These are phyloP conservation scores for Hsuehochloa calcarea DNA, from an alignment of 176 grass and related monocot genomes.

Conservation along the genomic window DNA sequence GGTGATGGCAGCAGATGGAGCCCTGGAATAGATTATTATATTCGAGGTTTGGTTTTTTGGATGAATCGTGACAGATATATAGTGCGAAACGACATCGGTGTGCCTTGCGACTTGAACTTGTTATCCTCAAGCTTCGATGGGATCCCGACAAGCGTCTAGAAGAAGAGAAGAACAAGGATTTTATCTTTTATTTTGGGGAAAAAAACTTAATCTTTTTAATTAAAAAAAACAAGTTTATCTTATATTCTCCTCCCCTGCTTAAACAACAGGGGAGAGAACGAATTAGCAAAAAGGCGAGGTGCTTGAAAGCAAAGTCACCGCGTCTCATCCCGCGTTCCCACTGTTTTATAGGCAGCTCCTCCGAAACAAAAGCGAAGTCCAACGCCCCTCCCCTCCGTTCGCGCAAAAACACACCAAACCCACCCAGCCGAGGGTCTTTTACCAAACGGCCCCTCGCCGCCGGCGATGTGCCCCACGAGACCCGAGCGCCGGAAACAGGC, in stretches of 20 bases:
- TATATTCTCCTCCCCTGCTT: no score
- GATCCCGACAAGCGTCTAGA: neutral
- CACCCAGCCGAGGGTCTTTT: neutral
- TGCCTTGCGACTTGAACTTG: neutral
- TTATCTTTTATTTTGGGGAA: no score
- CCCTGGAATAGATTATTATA: neutral
- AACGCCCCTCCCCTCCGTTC: slow-evolving; percentile 4
- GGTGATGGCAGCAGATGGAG: neutral
- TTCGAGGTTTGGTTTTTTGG: neutral
- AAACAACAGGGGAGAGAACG: neutral
- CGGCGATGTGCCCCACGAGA: slow-evolving; percentile 25
- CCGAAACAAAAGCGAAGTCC: slow-evolving; percentile 18
- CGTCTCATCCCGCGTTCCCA: neutral
- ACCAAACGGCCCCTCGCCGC: slow-evolving; percentile 5
- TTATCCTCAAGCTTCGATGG: neutral
- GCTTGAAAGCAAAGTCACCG: neutral
- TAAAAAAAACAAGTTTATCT: no score
- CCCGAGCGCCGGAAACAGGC: slow-evolving; percentile 17
- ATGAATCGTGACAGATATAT: neutral
- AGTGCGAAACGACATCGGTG: neutral
- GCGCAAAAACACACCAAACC: neutral
- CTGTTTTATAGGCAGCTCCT: slow-evolving; percentile 42
- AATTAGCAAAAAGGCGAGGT: neutral
- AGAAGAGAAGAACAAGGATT: neutral
- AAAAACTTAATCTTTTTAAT: no score